These are phyloP conservation scores for Mortierella sp. DNA, from an alignment of 371 early-diverging fungal genomes.

Conservation along the genomic window DNA sequence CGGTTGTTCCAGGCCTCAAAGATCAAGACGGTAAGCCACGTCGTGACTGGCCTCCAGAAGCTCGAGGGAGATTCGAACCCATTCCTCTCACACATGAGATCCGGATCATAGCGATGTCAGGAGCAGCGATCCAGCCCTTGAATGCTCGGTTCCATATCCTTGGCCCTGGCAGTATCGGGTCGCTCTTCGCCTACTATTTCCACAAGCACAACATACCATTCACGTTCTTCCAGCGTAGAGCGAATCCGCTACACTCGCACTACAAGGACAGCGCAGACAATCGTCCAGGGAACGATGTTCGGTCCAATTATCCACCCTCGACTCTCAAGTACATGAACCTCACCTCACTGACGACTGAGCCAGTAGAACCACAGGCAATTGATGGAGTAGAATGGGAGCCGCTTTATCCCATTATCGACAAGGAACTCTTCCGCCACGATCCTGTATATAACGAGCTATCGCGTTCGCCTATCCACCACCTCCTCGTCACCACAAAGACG, in stretches of 20 bases:
- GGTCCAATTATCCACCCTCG: constrained; percentile 13
- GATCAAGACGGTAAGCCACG: too few relatives aligned
- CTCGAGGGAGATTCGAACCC: too few relatives aligned
- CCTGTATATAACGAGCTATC: constrained; percentile 36
- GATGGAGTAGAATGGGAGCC: constrained; percentile 44
- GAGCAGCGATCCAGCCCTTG: neutral
- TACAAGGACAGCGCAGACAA: neutral
- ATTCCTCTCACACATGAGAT: too few relatives aligned
- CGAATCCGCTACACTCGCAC: constrained; percentile 11
- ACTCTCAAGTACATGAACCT: constrained; percentile 48
- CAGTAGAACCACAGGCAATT: constrained; percentile 31
- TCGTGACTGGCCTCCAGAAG: too few relatives aligned
- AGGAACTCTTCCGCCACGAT: constrained; percentile 46
- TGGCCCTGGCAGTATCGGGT: constrained; percentile 49
- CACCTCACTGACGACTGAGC: constrained; percentile 14
- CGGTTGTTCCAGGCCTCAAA: too few relatives aligned
- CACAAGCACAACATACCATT: constrained; percentile 35
- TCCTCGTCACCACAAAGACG: constrained; percentile 44
- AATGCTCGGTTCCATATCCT: constrained; percentile 43
- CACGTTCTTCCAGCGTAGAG: constrained; percentile 39
- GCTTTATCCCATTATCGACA: constrained; percentile 40
- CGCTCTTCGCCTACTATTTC: constrained; percentile 42
- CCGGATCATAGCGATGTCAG: too few relatives aligned
- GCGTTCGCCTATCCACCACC: constrained; percentile 37
- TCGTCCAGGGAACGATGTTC: neutral